A percentile compares a stretch with the other conserved stretches of the same genome.
Conservation (phyloP, 495 filamentous ascomycete genomes). For the Hyaloscypha finlandica region DNA sequence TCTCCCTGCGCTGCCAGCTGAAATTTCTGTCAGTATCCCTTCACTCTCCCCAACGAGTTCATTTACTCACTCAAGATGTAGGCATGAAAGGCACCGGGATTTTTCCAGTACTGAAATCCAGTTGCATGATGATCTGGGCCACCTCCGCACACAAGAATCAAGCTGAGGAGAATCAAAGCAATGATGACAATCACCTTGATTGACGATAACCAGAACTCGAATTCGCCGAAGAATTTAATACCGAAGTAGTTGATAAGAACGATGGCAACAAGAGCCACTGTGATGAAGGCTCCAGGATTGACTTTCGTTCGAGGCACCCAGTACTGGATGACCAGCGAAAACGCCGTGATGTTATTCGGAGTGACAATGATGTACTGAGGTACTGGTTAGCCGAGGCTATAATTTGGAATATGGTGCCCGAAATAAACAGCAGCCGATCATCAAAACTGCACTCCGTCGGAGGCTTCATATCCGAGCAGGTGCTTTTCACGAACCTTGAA, state of each 20-base stretch:
- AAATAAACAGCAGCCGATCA: background rate
- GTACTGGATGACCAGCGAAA: constrained; percentile 72
- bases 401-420: constrained; percentile 42
- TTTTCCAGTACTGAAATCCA: constrained; percentile 68
- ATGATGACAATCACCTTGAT: constrained; percentile 75
- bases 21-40: constrained; percentile 39
- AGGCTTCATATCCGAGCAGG: background rate
- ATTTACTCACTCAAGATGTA: constrained; percentile 34
- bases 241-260: constrained; percentile 67
- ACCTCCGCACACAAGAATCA: constrained; percentile 40
- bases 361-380: constrained; percentile 30
- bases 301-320: constrained; percentile 59
- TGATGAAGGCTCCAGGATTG: constrained; percentile 67
- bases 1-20: constrained; percentile 51
- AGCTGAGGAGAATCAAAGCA: constrained; percentile 43
- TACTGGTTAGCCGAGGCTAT: constrained; percentile 47
- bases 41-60: constrained; percentile 5
- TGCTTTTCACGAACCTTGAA: constrained; percentile 36
- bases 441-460: background rate
- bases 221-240: constrained; percentile 70
- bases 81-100: constrained; percentile 65
- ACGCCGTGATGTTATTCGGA: constrained; percentile 48
- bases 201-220: constrained; percentile 71
- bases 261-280: constrained; percentile 71
- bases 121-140: constrained; percentile 42